Percentiles rank a stretch among this genome's conserved stretches.
phyloP scores from a whole-genome alignment of 805 yeast species.

The Zygotorulaspora chibaensis region DNA sequence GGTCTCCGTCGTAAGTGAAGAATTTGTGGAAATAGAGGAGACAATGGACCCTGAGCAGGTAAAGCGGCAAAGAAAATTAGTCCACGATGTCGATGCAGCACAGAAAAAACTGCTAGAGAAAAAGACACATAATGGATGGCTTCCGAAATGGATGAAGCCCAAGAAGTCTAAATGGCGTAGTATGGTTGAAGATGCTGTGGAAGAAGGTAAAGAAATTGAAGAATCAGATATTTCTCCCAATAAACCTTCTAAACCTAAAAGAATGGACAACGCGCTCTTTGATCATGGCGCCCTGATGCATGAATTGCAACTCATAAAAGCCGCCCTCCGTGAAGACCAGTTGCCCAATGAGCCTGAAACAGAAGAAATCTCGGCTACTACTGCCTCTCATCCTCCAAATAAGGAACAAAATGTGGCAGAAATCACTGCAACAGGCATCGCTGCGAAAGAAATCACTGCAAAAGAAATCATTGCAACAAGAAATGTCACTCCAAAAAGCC shows the following conservation, averaged over 20 bases:
- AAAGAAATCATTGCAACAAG: background rate
- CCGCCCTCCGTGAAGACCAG: constrained; percentile 24
- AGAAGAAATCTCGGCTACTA: background rate
- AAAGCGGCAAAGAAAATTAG: constrained; percentile 76
- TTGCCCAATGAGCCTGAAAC: background rate
- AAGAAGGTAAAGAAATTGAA: constrained; percentile 26
- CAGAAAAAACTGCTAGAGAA: constrained; percentile 50
- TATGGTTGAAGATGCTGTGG: constrained; percentile 49
- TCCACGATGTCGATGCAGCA: constrained; percentile 84
- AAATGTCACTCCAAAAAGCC: constrained; percentile 8
- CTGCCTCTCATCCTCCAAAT: background rate
- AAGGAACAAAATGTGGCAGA: constrained; percentile 1
- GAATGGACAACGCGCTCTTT: constrained; percentile 25
- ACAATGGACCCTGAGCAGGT: constrained; percentile 79
- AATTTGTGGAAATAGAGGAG: constrained; percentile 92
- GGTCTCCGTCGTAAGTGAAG: constrained; percentile 82
- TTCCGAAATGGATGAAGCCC: constrained; percentile 46
- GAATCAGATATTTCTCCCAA: constrained; percentile 15
- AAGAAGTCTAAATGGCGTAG: constrained; percentile 58
- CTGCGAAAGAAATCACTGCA: background rate
- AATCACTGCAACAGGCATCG: background rate
- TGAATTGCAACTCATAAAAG: constrained; percentile 24
- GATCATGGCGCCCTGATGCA: constrained; percentile 31
- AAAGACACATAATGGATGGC: constrained; percentile 40
- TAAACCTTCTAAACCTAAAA: constrained; percentile 10